Conservation (phyloP, 2,329 filamentous ascomycete genomes). For the Fusarium heterosporum region DNA sequence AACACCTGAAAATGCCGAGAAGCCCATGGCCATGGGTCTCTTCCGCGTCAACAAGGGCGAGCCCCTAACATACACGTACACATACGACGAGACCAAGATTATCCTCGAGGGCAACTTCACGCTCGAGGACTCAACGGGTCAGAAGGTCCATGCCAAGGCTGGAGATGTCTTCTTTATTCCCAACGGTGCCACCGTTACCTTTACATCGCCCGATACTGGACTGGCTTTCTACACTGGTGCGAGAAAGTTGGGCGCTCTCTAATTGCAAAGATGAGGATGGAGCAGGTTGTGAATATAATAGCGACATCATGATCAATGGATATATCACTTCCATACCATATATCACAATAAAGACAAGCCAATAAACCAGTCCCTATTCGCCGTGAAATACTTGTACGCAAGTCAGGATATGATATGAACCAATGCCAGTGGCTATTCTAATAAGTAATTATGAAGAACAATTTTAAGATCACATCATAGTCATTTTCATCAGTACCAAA, state of each 20-base stretch:
- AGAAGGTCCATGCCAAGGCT: constrained; percentile 66
- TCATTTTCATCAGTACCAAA: not conserved
- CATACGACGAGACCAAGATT: constrained; percentile 80
- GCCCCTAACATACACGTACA: constrained; percentile 75
- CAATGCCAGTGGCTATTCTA: too few relatives aligned
- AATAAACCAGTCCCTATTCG: not conserved
- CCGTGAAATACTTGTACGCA: too few relatives aligned
- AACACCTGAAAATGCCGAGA: constrained; percentile 66
- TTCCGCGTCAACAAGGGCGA: constrained; percentile 76
- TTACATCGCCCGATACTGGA: constrained; percentile 70
- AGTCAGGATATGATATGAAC: too few relatives aligned
- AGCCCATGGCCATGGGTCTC: constrained; percentile 72
- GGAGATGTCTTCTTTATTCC: constrained; percentile 79
- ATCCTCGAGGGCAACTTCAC: constrained; percentile 75
- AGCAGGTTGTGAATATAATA: not conserved
- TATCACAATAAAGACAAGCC: constrained; percentile 2
- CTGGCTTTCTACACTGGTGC: constrained; percentile 68
- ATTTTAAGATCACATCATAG: not conserved
- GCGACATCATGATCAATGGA: constrained; percentile 29
- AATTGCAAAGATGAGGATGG: not conserved
- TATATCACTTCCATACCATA: constrained; percentile 17
- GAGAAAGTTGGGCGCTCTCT: constrained; percentile 51
- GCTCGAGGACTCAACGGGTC: constrained; percentile 72
- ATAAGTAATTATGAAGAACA: not conserved
- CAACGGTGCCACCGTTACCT: constrained; percentile 74